Percentiles rank a stretch among this genome's conserved stretches.
Evolutionary conservation across 805 yeast genomes (phyloP).

Genomic region (Ogataea nonfermentans): DNA sequence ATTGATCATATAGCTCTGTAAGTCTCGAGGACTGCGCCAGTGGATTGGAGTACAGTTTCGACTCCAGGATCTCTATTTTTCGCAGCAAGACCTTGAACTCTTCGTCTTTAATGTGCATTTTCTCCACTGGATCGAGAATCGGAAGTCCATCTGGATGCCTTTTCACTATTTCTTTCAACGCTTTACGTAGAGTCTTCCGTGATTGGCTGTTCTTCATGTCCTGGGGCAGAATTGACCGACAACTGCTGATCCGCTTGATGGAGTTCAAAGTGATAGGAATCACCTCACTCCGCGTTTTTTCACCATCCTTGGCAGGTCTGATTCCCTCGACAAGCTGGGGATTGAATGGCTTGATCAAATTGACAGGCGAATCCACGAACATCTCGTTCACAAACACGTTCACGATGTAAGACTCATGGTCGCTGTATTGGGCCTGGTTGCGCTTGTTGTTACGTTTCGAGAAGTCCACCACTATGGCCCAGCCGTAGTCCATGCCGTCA

Average conservation of each 20-base stretch:
- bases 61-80: slow-evolving; percentile 80
- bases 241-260: slow-evolving; percentile 69
- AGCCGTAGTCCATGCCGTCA: slow-evolving; percentile 74
- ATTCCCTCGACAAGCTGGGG: slow-evolving; percentile 86
- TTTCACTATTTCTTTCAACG: slow-evolving; percentile 74
- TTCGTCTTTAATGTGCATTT: slow-evolving; percentile 78
- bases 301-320: slow-evolving; percentile 75
- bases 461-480: slow-evolving; percentile 87
- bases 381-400: slow-evolving; percentile 77
- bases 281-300: slow-evolving; percentile 67
- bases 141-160: slow-evolving; percentile 92
- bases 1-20: slow-evolving; percentile 60
- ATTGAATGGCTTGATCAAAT: slow-evolving; percentile 70
- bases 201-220: slow-evolving; percentile 60
- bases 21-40: slow-evolving; percentile 60
- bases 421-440: slow-evolving; percentile 60
- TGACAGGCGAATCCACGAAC: slow-evolving; percentile 82
- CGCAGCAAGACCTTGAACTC: slow-evolving; percentile 69
- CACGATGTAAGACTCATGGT: slow-evolving; percentile 87
- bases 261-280: slow-evolving; percentile 85
- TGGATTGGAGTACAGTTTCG: slow-evolving; percentile 70
- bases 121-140: slow-evolving; percentile 82
- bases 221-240: slow-evolving; percentile 77
- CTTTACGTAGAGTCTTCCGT: slow-evolving; percentile 63
- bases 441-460: slow-evolving; percentile 63